Evolutionary conservation across 176 grass and related monocot genomes (phyloP).

Genomic region (Puccinellia tenuiflora): DNA sequence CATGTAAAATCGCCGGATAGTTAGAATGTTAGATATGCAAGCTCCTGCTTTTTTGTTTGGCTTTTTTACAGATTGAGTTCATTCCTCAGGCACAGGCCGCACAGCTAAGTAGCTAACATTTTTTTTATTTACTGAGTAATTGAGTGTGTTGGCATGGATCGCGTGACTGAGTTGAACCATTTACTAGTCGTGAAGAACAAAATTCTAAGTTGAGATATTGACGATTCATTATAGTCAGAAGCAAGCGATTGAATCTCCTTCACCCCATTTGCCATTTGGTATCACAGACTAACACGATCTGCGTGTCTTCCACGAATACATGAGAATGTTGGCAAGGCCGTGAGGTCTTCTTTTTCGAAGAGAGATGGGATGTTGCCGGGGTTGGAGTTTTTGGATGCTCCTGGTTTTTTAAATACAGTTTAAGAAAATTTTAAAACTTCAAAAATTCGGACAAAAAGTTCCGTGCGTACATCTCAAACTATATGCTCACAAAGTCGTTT

Average conservation of each 20-base stretch:
- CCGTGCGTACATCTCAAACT: too few species aligned
- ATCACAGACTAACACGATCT: not conserved
- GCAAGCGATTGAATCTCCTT: not conserved
- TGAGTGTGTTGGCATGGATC: not conserved
- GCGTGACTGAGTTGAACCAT: not conserved
- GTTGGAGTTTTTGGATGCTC: too few species aligned
- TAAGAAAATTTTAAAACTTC: too few species aligned
- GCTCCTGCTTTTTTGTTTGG: not conserved
- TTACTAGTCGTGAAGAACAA: not conserved
- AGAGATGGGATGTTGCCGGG: not conserved
- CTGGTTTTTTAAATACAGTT: too few species aligned
- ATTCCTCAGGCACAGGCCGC: not conserved
- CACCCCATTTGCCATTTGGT: not conserved
- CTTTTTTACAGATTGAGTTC: constrained; percentile 10
- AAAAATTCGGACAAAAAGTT: too few species aligned
- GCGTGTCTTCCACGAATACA: not conserved
- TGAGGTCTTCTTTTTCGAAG: not conserved
- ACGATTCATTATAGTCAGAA: not conserved
- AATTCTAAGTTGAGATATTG: not conserved
- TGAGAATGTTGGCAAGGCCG: not conserved
- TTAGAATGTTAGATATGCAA: not conserved
- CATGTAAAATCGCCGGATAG: constrained; percentile 22
- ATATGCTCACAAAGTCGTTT: too few species aligned
- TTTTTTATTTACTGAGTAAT: constrained; percentile 2
- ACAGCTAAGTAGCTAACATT: constrained; percentile 22